A percentile compares a stretch with the other conserved stretches of the same genome.
These are phyloP conservation scores for Takashimella tepidaria DNA, from an alignment of 1,284 basidiomycete species.

Conservation along the genomic window DNA sequence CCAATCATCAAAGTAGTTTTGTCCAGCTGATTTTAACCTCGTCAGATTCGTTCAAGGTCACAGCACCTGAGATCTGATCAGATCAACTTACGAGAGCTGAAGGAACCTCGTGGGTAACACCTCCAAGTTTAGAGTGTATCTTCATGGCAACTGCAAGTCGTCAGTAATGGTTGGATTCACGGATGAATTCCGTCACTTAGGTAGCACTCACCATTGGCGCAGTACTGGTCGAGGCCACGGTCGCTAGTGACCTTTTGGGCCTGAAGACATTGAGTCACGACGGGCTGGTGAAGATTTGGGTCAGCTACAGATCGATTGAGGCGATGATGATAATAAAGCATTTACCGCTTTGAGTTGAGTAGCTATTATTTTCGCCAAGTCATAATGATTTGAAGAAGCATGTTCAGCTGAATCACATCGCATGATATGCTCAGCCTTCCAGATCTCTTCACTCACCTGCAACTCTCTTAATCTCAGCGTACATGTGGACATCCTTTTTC, in stretches of 20 bases:
- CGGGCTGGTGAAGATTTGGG: slow-evolving; percentile 25
- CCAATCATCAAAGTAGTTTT: slow-evolving; percentile 49
- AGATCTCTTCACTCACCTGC: too few species aligned
- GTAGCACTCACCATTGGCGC: slow-evolving; percentile 36
- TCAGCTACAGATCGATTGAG: too few species aligned
- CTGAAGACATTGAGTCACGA: slow-evolving; percentile 46
- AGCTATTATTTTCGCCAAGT: background rate
- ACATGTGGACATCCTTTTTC: slow-evolving; percentile 39
- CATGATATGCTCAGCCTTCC: too few species aligned
- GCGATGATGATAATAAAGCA: background rate
- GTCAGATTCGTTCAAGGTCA: too few species aligned
- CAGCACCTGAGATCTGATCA: too few species aligned
- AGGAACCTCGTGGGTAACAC: slow-evolving; percentile 47
- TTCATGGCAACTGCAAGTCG: slow-evolving; percentile 35
- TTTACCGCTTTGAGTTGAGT: slow-evolving; percentile 11
- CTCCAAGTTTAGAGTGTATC: slow-evolving; percentile 51
- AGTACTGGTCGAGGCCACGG: slow-evolving; percentile 49
- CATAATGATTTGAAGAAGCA: too few species aligned
- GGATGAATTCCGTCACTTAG: background rate
- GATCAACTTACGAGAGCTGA: slow-evolving; percentile 18
- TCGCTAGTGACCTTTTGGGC: slow-evolving; percentile 41
- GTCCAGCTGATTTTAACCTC: slow-evolving; percentile 20
- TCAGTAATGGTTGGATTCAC: slow-evolving; percentile 3
- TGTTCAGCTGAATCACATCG: too few species aligned
- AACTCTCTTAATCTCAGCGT: slow-evolving; percentile 47